Evolutionary conservation across 176 grass and related monocot species (phyloP), one percentile per base, ranked within the genome.

Genomic region (Rhynchospora breviuscula): DNA sequence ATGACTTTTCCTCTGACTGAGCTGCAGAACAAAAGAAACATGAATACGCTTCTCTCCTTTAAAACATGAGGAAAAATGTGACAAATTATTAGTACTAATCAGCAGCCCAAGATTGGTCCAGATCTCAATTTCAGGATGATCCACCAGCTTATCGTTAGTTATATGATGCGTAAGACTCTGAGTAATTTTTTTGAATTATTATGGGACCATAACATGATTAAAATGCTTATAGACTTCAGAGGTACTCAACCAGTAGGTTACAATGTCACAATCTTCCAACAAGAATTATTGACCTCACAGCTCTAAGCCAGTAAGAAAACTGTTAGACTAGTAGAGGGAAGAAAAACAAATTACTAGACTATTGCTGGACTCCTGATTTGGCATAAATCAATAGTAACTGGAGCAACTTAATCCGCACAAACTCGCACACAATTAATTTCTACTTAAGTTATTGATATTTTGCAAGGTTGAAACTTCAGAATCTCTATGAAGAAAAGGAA

Each of bases 151-250:
- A 33, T 57, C 29, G 73, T 23, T 33, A 31, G 2, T 9, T 57
- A 57, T 18, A 57, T 26, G 18, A 75, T 53, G 71, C 71, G 7
- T 75, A 52, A 53, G 2, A 75, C 21, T 22, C 5, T 75, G 23
- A 77, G 22, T 57, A 78, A 57, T 78, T 57, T 0, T 35, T 56
- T 77, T n/a, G 8, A 44, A 61, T 80, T 59, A 80, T 80, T 59
- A 80, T 80, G 59, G 58, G 14, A 35, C 52, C 51, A 79, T 79
- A n/a, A 80, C 29, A 59, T 80, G 77, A 80, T 79, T 79, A 59
- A 45, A 59, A 45, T 22, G 14, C 23, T 75, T 53, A 8, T 2
- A 21, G n/a, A 75, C 40, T 75, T 26, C 53, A 3, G 6, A 17
- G 29, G 71, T 75, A 73, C 45, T 46, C 18, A 53, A 53, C 48